A percentile compares a stretch with the other conserved stretches of the same genome.
phyloP scores from a whole-genome alignment of 1,139 yeast species.

The Kurtzmaniella quercitrusa region DNA sequence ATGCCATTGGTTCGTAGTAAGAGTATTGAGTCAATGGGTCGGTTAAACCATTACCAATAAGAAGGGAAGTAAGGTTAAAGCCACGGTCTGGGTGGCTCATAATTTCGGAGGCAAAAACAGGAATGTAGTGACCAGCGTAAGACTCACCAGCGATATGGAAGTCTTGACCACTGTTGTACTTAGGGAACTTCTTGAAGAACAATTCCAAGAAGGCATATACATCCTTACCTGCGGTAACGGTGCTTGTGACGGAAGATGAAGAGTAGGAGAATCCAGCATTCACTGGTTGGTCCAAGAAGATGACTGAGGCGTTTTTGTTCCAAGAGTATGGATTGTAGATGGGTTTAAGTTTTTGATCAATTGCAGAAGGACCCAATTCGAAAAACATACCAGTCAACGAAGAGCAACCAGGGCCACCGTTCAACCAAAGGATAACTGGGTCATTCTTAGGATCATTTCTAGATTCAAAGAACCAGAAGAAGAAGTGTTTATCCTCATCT shows the following conservation, averaged over 20 bases:
- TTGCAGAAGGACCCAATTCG: slow-evolving; percentile 41
- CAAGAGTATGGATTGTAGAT: slow-evolving; percentile 37
- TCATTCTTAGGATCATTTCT: slow-evolving; percentile 44
- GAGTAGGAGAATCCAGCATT: slow-evolving; percentile 81
- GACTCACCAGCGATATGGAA: slow-evolving; percentile 99
- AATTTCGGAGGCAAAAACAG: slow-evolving; percentile 87
- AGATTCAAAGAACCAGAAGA: slow-evolving; percentile 43
- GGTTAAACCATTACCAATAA: slow-evolving; percentile 95
- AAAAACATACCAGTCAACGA: slow-evolving; percentile 42
- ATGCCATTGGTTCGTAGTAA: slow-evolving; percentile 94
- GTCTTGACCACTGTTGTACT: slow-evolving; percentile 55
- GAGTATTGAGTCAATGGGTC: slow-evolving; percentile 88
- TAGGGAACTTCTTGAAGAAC: slow-evolving; percentile 89
- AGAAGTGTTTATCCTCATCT: slow-evolving; percentile 75
- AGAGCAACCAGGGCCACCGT: slow-evolving; percentile 47
- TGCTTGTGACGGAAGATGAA: slow-evolving; percentile 55
- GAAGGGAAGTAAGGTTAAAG: slow-evolving; percentile 79
- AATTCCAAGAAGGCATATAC: slow-evolving; percentile 88
- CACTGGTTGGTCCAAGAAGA: slow-evolving; percentile 46
- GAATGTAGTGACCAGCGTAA: slow-evolving; percentile 98
- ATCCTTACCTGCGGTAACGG: slow-evolving; percentile 89
- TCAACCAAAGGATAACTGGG: slow-evolving; percentile 44
- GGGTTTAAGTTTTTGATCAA: slow-evolving; percentile 33
- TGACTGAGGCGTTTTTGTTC: slow-evolving; percentile 44
- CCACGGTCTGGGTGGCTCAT: slow-evolving; percentile 70